Conservation (phyloP, 305 asterid genomes). For the Withania somnifera region DNA sequence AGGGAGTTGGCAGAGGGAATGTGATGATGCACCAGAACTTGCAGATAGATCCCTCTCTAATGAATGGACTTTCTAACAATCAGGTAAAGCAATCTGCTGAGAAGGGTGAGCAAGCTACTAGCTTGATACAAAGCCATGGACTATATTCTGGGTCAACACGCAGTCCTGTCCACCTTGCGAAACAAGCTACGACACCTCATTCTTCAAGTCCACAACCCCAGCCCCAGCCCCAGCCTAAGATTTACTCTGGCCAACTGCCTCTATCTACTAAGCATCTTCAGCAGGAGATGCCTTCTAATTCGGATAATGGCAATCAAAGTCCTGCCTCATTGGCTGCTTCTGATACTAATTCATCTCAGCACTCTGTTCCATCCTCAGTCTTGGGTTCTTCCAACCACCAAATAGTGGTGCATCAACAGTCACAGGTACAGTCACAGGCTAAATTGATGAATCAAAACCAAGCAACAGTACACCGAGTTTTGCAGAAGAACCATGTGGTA, state of each 20-base stretch:
- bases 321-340: constrained; percentile 31
- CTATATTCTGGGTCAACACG: constrained; percentile 29
- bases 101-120: constrained; percentile 33
- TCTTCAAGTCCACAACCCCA: constrained; percentile 41
- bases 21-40: constrained; percentile 39
- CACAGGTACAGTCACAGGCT: constrained; percentile 28
- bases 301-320: constrained; percentile 33
- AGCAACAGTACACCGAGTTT: constrained; percentile 30
- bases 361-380: constrained; percentile 26
- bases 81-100: constrained; percentile 28
- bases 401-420: constrained; percentile 11
- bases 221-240: constrained; percentile 44
- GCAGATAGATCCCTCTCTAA: constrained; percentile 30
- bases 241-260: constrained; percentile 37
- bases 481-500: constrained; percentile 29
- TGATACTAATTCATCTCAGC: constrained; percentile 26
- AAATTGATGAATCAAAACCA: constrained; percentile 36
- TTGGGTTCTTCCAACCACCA: constrained; percentile 37
- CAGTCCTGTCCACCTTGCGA: constrained; percentile 31
- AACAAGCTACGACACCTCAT: constrained; percentile 29
- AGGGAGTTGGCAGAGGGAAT: constrained; percentile 65
- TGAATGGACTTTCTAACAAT: constrained; percentile 46
- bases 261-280: constrained; percentile 33
- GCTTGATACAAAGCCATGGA: constrained; percentile 34
- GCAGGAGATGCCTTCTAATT: constrained; percentile 26